Conservation (phyloP, 257 asterid genomes). For the Pogostemon cablin region DNA sequence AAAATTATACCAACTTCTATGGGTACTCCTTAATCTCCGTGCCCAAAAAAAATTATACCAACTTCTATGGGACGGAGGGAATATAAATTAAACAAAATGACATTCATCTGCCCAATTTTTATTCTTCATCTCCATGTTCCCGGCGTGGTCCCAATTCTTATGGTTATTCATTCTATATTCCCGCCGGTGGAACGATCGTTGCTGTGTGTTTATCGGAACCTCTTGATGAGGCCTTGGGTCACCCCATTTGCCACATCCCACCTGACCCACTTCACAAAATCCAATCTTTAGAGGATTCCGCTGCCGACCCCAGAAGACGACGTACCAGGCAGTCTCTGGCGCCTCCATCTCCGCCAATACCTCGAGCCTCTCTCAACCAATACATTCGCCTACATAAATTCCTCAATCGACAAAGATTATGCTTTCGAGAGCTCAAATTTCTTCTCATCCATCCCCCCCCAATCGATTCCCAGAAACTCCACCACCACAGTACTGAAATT, state of each 20-base stretch:
- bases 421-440: slow-evolving; percentile 89
- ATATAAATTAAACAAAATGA: too few relatives aligned
- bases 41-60: too few relatives aligned
- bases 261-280: slow-evolving; percentile 63
- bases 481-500: slow-evolving; percentile 52
- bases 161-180: too few relatives aligned
- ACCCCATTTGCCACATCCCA: slow-evolving; percentile 82
- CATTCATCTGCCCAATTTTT: too few relatives aligned
- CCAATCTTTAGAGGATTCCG: slow-evolving; percentile 46
- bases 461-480: slow-evolving; percentile 58
- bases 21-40: too few relatives aligned
- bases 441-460: slow-evolving; percentile 89
- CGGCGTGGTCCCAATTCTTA: too few relatives aligned
- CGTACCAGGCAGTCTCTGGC: slow-evolving; percentile 83
- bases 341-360: slow-evolving; percentile 96
- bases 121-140: too few relatives aligned
- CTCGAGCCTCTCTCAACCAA: slow-evolving; percentile 71
- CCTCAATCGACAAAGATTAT: slow-evolving; percentile 68
- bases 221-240: slow-evolving; percentile 87
- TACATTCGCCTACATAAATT: slow-evolving; percentile 45
- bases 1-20: too few relatives aligned
- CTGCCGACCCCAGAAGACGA: slow-evolving; percentile 51
- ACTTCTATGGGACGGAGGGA: too few relatives aligned
- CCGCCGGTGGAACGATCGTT: slow-evolving; percentile 61
- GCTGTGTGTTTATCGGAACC: slow-evolving; percentile 52